Evolutionary conservation across 176 grass and related monocot genomes (phyloP).

Genomic region (Avena atlantica): DNA sequence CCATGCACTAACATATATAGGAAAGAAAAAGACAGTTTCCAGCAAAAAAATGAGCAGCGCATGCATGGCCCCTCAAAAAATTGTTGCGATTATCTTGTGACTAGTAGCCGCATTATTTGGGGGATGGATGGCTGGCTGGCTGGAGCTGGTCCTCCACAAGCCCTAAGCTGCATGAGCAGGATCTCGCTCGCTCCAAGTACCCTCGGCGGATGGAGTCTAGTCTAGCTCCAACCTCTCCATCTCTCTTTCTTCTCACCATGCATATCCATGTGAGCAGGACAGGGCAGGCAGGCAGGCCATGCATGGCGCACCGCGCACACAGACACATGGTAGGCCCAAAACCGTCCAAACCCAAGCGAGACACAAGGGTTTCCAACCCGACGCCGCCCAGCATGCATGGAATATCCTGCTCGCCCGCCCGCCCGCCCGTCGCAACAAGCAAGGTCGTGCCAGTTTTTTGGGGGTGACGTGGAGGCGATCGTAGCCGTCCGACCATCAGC

Average conservation of each 20-base stretch:
- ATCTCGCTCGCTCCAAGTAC: background rate
- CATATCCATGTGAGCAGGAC: background rate
- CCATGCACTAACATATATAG: background rate
- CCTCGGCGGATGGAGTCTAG: background rate
- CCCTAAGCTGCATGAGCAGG: background rate
- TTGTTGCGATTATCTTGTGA: background rate
- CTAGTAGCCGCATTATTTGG: background rate
- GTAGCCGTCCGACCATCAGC: background rate
- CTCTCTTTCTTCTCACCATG: too few species aligned
- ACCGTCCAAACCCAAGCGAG: too few species aligned
- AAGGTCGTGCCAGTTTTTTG: background rate
- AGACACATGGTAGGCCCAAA: background rate
- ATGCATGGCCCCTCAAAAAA: background rate
- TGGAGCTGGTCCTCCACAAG: background rate
- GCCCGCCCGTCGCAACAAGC: too few species aligned
- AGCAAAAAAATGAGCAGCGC: background rate
- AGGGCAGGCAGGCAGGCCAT: background rate
- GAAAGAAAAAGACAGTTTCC: background rate
- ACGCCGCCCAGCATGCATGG: too few species aligned
- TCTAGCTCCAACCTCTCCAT: background rate
- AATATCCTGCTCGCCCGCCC: too few species aligned
- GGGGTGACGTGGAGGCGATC: slow-evolving; percentile 36
- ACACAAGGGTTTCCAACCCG: too few species aligned
- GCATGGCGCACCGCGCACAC: background rate
- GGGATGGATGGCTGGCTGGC: background rate